A percentile compares a stretch with the other conserved stretches of the same genome.
Evolutionary conservation across 148 eudicot genomes (phyloP).

Genomic region (Gaultheria prostrata): DNA sequence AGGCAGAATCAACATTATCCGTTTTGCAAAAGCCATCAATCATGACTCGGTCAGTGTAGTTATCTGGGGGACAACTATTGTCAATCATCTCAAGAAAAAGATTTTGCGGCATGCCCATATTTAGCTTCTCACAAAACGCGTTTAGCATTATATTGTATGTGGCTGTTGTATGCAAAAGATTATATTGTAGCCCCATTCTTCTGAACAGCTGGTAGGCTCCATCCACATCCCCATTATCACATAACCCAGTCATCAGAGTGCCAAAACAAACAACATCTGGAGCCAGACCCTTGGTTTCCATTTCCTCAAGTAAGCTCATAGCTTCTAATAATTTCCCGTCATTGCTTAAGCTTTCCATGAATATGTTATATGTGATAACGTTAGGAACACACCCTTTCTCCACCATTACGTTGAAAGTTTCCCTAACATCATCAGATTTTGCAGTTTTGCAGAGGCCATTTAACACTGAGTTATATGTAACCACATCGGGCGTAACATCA

Average conservation of each 20-base stretch:
- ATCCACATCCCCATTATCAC: slow-evolving; percentile 60
- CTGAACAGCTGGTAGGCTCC: slow-evolving; percentile 65
- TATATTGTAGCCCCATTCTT: slow-evolving; percentile 45
- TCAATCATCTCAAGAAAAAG: slow-evolving; percentile 63
- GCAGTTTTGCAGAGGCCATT: slow-evolving; percentile 85
- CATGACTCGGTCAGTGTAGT: slow-evolving; percentile 70
- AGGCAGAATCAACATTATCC: slow-evolving; percentile 62
- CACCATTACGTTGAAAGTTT: slow-evolving; percentile 72
- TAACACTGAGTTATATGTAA: slow-evolving; percentile 79
- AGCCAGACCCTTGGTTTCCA: slow-evolving; percentile 52
- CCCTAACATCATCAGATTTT: slow-evolving; percentile 63
- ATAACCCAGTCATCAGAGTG: slow-evolving; percentile 76
- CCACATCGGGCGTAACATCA: slow-evolving; percentile 70
- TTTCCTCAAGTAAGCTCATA: slow-evolving; percentile 53
- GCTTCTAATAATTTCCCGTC: slow-evolving; percentile 58
- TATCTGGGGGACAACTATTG: slow-evolving; percentile 59
- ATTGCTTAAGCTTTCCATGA: slow-evolving; percentile 77
- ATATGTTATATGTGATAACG: slow-evolving; percentile 70
- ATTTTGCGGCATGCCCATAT: slow-evolving; percentile 56
- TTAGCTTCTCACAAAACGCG: slow-evolving; percentile 62
- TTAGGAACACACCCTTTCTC: slow-evolving; percentile 76
- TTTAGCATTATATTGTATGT: slow-evolving; percentile 75
- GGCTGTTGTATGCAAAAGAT: slow-evolving; percentile 54
- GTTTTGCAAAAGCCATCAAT: slow-evolving; percentile 86
- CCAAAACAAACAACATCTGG: slow-evolving; percentile 76